These are phyloP conservation scores for Schoenoplectus triqueter DNA, from an alignment of 202 grass and related monocot species.

Conservation along the genomic window DNA sequence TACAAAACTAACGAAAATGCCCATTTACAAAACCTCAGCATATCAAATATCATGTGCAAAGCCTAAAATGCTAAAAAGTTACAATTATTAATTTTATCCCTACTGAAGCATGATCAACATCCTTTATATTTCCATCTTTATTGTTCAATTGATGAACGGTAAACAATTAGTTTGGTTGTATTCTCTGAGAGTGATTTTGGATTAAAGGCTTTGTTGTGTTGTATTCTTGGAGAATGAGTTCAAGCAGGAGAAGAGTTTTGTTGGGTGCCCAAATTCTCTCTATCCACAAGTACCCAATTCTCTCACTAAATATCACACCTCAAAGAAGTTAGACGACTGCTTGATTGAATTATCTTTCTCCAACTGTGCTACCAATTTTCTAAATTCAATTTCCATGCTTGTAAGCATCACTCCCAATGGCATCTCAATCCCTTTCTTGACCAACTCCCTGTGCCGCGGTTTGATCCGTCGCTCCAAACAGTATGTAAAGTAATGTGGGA, in stretches of 20 bases:
- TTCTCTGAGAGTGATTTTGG: background rate
- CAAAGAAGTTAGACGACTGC: background rate
- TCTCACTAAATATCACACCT: background rate
- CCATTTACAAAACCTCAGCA: constrained; percentile 23
- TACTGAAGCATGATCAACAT: background rate
- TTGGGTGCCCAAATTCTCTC: background rate
- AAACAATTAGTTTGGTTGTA: background rate
- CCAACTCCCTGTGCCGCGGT: constrained; percentile 57
- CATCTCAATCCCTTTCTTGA: constrained; percentile 51
- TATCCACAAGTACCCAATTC: background rate
- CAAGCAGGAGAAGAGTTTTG: background rate
- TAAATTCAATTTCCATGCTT: constrained; percentile 69
- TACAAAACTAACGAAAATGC: constrained; percentile 3
- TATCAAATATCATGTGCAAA: background rate
- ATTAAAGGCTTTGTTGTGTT: background rate
- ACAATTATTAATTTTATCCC: background rate
- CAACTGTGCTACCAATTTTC: constrained; percentile 50
- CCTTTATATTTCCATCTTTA: background rate
- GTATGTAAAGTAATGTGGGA: constrained; percentile 84
- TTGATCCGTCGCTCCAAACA: constrained; percentile 75
- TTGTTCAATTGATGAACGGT: constrained; percentile 8
- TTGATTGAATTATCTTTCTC: background rate
- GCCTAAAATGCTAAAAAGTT: constrained; percentile 7
- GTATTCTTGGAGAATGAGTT: background rate
- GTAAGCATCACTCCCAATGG: constrained; percentile 70